Conservation (phyloP, 116 monocot species). For the Thalassia testudinum region DNA sequence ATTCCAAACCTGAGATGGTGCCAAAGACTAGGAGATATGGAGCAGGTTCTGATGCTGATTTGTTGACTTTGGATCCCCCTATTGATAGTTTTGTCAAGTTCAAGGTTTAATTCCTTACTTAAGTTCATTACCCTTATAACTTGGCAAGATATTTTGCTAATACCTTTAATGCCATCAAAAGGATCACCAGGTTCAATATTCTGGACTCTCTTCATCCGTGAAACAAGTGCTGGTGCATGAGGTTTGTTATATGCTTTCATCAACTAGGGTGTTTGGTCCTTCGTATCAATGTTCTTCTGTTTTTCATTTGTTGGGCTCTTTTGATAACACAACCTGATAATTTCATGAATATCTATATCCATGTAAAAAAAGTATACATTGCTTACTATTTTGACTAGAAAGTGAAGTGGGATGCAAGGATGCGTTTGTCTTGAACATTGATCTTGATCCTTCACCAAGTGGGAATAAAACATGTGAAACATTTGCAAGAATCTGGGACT, state of each 20-base stretch:
- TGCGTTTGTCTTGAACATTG: no score
- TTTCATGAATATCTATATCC: no score
- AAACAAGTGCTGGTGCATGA: conserved; percentile 87
- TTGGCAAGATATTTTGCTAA: not conserved
- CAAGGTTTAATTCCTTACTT: conserved; percentile 34
- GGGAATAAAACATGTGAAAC: no score
- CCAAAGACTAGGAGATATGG: conserved; percentile 23
- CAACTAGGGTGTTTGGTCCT: no score
- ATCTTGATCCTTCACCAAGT: no score
- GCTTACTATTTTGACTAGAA: no score
- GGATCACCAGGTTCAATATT: conserved; percentile 47
- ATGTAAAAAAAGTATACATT: no score
- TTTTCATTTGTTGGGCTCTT: no score
- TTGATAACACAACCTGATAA: not conserved
- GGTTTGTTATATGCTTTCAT: conserved; percentile 19
- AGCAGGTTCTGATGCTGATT: conserved; percentile 26
- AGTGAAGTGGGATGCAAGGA: no score
- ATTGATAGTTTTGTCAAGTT: conserved; percentile 54
- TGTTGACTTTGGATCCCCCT: conserved; percentile 60
- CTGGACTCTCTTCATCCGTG: conserved; percentile 45
- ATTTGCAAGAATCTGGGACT: no score
- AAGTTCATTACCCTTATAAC: not conserved
- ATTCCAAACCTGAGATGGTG: conserved; percentile 24
- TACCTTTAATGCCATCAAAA: conserved; percentile 7
- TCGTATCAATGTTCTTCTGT: no score